Percentiles rank a stretch among this genome's conserved stretches.
Conservation (phyloP, 2,329 filamentous ascomycete genomes). For the Hypoxylon sp. region DNA sequence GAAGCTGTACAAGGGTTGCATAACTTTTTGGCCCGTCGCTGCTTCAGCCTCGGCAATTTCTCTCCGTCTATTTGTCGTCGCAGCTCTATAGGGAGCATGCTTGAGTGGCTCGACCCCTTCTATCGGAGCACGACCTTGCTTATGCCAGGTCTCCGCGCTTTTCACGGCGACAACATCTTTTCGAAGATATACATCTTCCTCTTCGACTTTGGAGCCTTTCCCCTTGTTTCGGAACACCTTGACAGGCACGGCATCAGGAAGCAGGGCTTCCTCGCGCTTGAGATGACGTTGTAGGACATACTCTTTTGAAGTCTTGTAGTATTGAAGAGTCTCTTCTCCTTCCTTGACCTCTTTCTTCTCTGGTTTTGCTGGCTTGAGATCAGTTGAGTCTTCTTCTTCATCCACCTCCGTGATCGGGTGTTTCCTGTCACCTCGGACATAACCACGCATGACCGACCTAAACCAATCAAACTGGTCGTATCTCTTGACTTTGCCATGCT, state of each 20-base stretch:
- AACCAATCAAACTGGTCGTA: constrained; percentile 93
- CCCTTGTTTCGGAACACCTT: constrained; percentile 81
- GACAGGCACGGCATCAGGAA: constrained; percentile 76
- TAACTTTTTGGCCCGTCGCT: constrained; percentile 83
- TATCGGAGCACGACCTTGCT: constrained; percentile 86
- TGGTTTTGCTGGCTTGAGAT: constrained; percentile 79
- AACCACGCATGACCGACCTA: constrained; percentile 81
- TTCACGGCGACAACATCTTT: constrained; percentile 88
- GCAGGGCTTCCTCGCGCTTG: constrained; percentile 90
- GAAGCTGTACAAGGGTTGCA: constrained; percentile 86
- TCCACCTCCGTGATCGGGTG: constrained; percentile 78
- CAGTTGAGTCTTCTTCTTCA: constrained; percentile 82
- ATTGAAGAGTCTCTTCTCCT: constrained; percentile 86
- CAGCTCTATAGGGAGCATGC: constrained; percentile 88
- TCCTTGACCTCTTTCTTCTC: constrained; percentile 81
- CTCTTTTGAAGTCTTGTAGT: constrained; percentile 87
- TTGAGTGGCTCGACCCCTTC: constrained; percentile 83
- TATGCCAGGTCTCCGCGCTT: constrained; percentile 97
- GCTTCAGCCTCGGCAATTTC: constrained; percentile 90
- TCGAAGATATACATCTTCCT: constrained; percentile 85
- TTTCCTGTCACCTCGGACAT: constrained; percentile 66
- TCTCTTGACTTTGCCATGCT: constrained; percentile 80
- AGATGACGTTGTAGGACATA: constrained; percentile 89
- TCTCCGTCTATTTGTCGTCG: constrained; percentile 87
- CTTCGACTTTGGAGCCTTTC: constrained; percentile 79